These are phyloP conservation scores for Nothophaeocryptopus gaeumannii DNA, from an alignment of 2,329 filamentous ascomycete genomes.

Conservation along the genomic window DNA sequence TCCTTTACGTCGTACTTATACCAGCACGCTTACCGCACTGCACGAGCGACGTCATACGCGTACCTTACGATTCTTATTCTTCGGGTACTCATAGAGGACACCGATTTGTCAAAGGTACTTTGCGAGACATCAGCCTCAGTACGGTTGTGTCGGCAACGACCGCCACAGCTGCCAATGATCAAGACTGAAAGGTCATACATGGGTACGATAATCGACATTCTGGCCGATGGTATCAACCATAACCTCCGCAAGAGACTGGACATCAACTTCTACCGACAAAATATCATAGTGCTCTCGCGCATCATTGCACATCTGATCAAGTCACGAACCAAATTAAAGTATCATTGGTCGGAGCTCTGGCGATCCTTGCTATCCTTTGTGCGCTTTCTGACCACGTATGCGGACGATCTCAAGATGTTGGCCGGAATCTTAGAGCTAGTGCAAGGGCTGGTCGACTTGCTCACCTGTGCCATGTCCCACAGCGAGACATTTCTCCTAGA, in stretches of 20 bases:
- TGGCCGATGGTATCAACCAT: conserved; percentile 90
- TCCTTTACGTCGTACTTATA: conserved; percentile 90
- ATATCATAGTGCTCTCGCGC: conserved; percentile 76
- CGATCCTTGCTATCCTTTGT: conserved; percentile 81
- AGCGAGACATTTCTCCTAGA: conserved; percentile 90
- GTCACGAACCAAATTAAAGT: conserved; percentile 73
- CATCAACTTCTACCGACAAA: conserved; percentile 66
- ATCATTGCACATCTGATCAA: conserved; percentile 80
- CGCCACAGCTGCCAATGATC: conserved; percentile 76
- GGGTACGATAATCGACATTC: conserved; percentile 75
- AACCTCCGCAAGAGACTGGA: conserved; percentile 85
- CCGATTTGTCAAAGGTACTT: conserved; percentile 74
- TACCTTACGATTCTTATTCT: conserved; percentile 82
- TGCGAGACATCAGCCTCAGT: conserved; percentile 74
- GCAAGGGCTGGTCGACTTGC: conserved; percentile 73
- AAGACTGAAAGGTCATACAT: conserved; percentile 68
- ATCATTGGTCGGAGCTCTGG: conserved; percentile 97
- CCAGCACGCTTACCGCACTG: conserved; percentile 85
- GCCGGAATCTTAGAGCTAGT: conserved; percentile 71
- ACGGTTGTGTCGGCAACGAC: conserved; percentile 82
- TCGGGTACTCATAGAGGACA: conserved; percentile 83
- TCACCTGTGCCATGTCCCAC: conserved; percentile 78
- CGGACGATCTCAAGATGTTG: conserved; percentile 68
- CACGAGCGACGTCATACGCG: conserved; percentile 75
- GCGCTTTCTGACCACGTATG: conserved; percentile 86